Conservation (phyloP, 331 rosid species). For the Prunus yedoensis region DNA sequence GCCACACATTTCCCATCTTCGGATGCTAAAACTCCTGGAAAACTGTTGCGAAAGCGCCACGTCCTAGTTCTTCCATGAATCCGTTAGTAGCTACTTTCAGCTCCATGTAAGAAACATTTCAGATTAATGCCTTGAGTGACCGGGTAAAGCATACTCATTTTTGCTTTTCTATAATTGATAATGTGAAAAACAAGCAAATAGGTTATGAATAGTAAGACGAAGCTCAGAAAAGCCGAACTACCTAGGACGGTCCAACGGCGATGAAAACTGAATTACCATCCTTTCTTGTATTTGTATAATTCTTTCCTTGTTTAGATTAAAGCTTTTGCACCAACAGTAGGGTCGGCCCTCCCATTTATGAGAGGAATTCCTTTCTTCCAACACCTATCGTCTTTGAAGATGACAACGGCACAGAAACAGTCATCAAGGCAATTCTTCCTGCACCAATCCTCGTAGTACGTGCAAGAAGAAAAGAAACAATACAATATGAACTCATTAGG, state of each 20-base stretch:
- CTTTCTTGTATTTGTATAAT: neutral
- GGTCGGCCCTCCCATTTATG: slow-evolving; percentile 1
- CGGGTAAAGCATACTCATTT: neutral
- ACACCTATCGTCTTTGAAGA: neutral
- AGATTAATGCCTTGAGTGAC: neutral
- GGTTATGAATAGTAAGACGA: neutral
- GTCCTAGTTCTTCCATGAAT: slow-evolving; percentile 6
- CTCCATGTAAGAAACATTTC: slow-evolving; percentile 13
- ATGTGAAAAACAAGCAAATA: neutral
- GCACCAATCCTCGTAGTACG: slow-evolving; percentile 1
- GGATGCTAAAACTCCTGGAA: neutral
- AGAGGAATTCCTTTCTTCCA: slow-evolving; percentile 18
- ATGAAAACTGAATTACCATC: neutral
- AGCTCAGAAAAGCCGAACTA: neutral
- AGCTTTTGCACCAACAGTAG: neutral
- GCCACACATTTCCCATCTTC: slow-evolving; percentile 4
- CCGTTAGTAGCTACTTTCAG: slow-evolving; percentile 10
- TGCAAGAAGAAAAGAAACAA: too few relatives aligned
- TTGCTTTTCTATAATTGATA: neutral
- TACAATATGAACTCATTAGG: too few relatives aligned
- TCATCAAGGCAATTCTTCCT: slow-evolving; percentile 9
- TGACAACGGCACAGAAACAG: slow-evolving; percentile 10
- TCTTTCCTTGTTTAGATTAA: neutral
- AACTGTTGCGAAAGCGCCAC: slow-evolving; percentile 11
- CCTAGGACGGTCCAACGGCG: neutral